A percentile compares a stretch with the other conserved stretches of the same genome.
phyloP scores from a whole-genome alignment of 2,329 filamentous ascomycete genomes.

The Penicillium sp. region DNA sequence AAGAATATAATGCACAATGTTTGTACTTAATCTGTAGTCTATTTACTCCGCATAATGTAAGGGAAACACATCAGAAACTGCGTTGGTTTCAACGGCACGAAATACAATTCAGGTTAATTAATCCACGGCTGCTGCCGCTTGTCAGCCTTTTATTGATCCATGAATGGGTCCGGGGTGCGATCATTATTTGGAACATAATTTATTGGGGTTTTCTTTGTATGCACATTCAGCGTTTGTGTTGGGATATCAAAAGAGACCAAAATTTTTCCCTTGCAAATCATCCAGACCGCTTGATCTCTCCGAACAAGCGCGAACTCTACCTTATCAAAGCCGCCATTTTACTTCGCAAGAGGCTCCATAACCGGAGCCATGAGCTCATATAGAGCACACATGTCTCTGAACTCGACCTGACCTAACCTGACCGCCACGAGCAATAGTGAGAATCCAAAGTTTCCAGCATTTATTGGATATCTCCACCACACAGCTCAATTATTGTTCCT shows the following conservation, averaged over 20 bases:
- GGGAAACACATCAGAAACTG: neutral
- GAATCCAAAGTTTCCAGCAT: neutral
- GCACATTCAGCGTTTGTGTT: too few species aligned
- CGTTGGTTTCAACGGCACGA: neutral
- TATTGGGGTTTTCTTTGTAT: neutral
- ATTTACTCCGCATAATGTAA: neutral
- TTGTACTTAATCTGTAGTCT: neutral
- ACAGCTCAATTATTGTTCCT: neutral
- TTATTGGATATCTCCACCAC: neutral
- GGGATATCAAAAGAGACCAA: neutral
- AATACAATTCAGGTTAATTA: neutral
- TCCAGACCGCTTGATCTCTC: neutral
- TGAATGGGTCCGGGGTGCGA: neutral
- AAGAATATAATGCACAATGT: neutral
- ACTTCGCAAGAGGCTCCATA: neutral
- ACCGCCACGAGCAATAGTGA: neutral
- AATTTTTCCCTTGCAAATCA: neutral
- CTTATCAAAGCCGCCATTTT: neutral
- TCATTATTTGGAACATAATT: neutral
- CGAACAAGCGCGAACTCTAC: neutral
- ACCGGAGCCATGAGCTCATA: neutral
- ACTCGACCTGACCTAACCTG: neutral
- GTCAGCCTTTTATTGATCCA: neutral
- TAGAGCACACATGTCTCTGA: neutral
- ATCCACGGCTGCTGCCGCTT: neutral